These are phyloP conservation scores for Ascochyta clinopodiicola DNA, from an alignment of 2,329 filamentous ascomycete species.

Conservation along the genomic window DNA sequence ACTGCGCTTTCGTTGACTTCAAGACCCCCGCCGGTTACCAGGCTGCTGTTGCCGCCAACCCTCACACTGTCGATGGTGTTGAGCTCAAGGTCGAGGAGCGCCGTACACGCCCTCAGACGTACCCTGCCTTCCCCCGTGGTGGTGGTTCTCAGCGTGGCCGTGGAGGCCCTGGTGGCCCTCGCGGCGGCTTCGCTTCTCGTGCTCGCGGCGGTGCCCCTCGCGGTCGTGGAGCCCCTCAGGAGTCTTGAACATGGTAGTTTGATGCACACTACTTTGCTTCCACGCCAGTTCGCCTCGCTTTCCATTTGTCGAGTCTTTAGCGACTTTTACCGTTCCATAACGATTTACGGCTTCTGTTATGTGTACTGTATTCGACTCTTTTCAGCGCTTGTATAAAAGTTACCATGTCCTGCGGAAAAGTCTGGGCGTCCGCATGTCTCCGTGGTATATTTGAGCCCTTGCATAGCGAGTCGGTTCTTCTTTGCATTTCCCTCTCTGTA, in stretches of 20 bases:
- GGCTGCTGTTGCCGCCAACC: constrained; percentile 82
- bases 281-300: constrained; percentile 13
- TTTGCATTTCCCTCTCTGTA: constrained; percentile 42
- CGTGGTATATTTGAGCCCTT: constrained; percentile 39
- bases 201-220: constrained; percentile 68
- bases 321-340: constrained; percentile 34
- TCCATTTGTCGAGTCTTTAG: constrained; percentile 21
- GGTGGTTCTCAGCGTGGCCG: constrained; percentile 62
- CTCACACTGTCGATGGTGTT: constrained; percentile 82
- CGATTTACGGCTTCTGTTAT: constrained; percentile 47
- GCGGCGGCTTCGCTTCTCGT: constrained; percentile 73
- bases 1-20: constrained; percentile 97
- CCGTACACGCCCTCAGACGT: constrained; percentile 61
- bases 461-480: constrained; percentile 48
- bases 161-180: constrained; percentile 64
- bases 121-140: constrained; percentile 49
- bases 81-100: constrained; percentile 88
- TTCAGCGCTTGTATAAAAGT: constrained; percentile 49
- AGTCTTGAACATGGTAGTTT: constrained; percentile 36
- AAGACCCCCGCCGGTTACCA: constrained; percentile 80
- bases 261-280: constrained; percentile 3
- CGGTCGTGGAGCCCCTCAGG: constrained; percentile 54
- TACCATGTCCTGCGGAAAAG: constrained; percentile 45
- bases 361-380: constrained; percentile 46
- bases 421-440: constrained; percentile 41